phyloP scores from a whole-genome alignment of 2,329 filamentous ascomycete genomes.

The Colletotrichum sp. region DNA sequence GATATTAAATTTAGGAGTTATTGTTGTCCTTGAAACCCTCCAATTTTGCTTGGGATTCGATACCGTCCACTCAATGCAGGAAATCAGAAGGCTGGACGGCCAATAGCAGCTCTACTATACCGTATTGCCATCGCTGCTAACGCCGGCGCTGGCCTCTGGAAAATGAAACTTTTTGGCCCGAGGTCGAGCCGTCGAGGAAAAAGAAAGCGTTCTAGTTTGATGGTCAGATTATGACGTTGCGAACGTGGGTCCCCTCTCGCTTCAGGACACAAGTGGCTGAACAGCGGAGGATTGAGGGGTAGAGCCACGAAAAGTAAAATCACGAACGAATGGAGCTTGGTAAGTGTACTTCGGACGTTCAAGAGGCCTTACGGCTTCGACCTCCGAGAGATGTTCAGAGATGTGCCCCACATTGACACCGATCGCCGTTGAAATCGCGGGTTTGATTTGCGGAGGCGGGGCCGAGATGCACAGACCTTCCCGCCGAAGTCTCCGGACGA shows the following conservation, averaged over 20 bases:
- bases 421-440: neutral
- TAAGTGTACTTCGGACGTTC: neutral
- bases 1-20: neutral
- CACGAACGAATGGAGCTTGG: neutral
- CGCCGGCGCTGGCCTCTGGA: neutral
- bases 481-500: neutral
- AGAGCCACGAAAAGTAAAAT: neutral
- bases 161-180: neutral
- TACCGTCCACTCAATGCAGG: neutral
- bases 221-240: slow-evolving; percentile 7
- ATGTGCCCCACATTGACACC: neutral
- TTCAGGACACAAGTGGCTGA: neutral
- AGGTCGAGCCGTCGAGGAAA: neutral
- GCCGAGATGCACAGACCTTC: slow-evolving; percentile 1
- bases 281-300: neutral
- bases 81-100: neutral
- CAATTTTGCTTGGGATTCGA: neutral
- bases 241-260: neutral
- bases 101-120: neutral
- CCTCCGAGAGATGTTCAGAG: neutral
- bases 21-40: neutral
- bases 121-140: neutral
- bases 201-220: neutral
- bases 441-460: neutral
- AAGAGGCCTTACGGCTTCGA: neutral